A percentile compares a stretch with the other conserved stretches of the same genome.
Conservation (phyloP, 257 asterid species). For the Leptodermis oblonga region DNA sequence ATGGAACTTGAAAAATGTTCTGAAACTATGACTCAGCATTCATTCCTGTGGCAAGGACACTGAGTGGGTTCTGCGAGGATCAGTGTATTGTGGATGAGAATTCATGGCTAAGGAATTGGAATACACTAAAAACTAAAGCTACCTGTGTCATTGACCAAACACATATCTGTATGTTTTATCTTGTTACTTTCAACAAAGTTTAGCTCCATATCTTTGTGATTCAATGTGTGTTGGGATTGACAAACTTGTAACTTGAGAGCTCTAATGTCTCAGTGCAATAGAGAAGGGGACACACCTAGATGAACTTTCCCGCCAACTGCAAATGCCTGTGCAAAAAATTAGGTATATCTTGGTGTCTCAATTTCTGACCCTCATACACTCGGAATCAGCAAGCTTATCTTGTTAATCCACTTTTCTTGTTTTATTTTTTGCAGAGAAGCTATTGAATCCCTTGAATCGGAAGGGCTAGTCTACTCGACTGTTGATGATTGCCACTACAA, state of each 20-base stretch:
- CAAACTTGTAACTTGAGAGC: background rate
- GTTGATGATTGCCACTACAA: conserved; percentile 71
- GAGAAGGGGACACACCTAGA: conserved; percentile 59
- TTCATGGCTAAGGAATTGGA: background rate
- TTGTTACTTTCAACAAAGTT: background rate
- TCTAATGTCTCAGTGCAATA: conserved; percentile 40
- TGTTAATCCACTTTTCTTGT: background rate
- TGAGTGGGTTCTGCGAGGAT: background rate
- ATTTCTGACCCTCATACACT: conserved; percentile 3
- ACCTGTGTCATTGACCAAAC: background rate
- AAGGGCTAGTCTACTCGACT: conserved; percentile 69
- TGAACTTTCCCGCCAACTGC: conserved; percentile 51
- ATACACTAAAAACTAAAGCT: background rate
- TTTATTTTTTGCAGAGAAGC: conserved; percentile 48
- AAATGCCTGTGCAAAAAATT: conserved; percentile 45
- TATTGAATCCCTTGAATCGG: conserved; percentile 52
- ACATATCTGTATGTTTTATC: background rate
- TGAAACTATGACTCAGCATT: background rate
- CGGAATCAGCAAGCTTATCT: background rate
- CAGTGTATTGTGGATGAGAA: background rate
- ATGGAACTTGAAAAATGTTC: background rate
- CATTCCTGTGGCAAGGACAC: background rate
- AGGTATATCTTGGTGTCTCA: conserved; percentile 41
- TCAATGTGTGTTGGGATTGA: background rate
- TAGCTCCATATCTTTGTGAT: background rate